Percentiles rank a stretch among this genome's conserved stretches.
Conservation (phyloP, 1,284 basidiomycete species). For the Phaffia rhodozyma region DNA sequence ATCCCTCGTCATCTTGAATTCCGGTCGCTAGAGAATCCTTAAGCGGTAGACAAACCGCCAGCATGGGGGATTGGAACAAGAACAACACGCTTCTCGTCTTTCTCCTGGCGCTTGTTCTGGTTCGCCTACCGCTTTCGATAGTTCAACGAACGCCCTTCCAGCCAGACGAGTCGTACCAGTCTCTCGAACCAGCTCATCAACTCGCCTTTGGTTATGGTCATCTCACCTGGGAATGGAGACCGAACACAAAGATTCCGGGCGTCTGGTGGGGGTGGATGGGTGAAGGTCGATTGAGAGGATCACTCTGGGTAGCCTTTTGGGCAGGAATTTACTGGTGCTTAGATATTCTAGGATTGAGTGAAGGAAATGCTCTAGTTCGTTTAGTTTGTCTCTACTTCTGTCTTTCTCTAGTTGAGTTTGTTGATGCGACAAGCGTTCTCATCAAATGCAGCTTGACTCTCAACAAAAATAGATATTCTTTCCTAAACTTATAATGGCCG, state of each 20-base stretch:
- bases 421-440: background rate
- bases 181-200: conserved; percentile 80
- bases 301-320: conserved; percentile 42
- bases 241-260: conserved; percentile 2
- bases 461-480: conserved; percentile 32
- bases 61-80: too few relatives aligned
- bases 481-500: conserved; percentile 68
- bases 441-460: background rate
- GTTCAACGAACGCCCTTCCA: conserved; percentile 81
- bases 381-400: conserved; percentile 23
- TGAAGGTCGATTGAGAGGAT: conserved; percentile 6
- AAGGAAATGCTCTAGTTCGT: conserved; percentile 16
- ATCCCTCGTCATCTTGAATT: too few relatives aligned
- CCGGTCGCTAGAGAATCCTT: too few relatives aligned
- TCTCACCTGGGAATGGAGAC: conserved; percentile 90
- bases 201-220: conserved; percentile 72
- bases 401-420: background rate
- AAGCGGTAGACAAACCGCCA: too few relatives aligned
- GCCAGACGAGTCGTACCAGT: conserved; percentile 95
- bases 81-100: background rate
- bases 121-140: conserved; percentile 34
- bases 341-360: conserved; percentile 45
- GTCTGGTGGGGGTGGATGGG: conserved; percentile 16
- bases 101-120: conserved; percentile 6
- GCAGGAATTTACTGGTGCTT: conserved; percentile 64